These are phyloP conservation scores for Sarocladium oryzae DNA, from an alignment of 2,329 filamentous ascomycete species.

Conservation along the genomic window DNA sequence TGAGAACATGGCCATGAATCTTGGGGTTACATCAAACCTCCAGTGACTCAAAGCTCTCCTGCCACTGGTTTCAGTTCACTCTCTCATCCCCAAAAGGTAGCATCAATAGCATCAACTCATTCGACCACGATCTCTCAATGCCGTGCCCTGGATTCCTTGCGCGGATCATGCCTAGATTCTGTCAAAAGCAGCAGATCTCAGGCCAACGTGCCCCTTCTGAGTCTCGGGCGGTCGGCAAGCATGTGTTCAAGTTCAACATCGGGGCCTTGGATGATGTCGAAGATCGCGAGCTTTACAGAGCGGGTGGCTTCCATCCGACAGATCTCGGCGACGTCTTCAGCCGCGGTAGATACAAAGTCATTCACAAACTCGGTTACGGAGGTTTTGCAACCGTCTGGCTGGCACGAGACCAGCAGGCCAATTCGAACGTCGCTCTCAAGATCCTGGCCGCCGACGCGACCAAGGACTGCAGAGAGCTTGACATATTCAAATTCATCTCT, in stretches of 20 bases:
- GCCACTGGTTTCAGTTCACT: too few relatives aligned
- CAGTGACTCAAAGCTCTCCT: too few relatives aligned
- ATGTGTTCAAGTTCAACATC: background rate
- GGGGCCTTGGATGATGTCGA: background rate
- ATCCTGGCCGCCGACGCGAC: background rate
- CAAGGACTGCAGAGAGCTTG: background rate
- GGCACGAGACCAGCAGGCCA: constrained; percentile 21
- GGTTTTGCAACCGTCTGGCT: constrained; percentile 38
- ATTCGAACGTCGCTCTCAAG: constrained; percentile 11
- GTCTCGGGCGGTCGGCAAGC: too few relatives aligned
- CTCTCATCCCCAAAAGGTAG: too few relatives aligned
- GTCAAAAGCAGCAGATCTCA: too few relatives aligned
- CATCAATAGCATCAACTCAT: too few relatives aligned
- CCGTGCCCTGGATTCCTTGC: too few relatives aligned
- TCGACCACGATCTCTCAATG: too few relatives aligned
- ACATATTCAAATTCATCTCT: background rate
- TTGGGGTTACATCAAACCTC: too few relatives aligned
- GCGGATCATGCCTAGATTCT: too few relatives aligned
- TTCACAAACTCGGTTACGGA: constrained; percentile 35
- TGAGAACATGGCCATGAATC: too few relatives aligned
- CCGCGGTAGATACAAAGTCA: constrained; percentile 29
- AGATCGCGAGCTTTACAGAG: constrained; percentile 18
- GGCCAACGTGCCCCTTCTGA: too few relatives aligned
- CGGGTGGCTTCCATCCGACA: constrained; percentile 33
- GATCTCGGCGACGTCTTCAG: constrained; percentile 30